phyloP scores from a whole-genome alignment of 345 rosid species.

The Bretschneidera sinensis region DNA sequence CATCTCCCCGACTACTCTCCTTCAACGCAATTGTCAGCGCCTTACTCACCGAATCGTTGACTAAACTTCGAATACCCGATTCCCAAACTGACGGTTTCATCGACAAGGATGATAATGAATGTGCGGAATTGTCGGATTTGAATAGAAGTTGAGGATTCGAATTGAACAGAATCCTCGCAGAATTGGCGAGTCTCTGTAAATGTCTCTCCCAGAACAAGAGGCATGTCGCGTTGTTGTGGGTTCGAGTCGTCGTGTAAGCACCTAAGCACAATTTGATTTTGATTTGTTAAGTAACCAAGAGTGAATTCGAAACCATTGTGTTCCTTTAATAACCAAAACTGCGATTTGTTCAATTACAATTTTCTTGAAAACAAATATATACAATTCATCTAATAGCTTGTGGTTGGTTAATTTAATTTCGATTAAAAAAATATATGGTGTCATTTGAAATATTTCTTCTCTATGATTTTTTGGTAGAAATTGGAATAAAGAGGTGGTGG shows the following conservation, averaged over 20 bases:
- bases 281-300: background rate
- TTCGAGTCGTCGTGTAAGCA: constrained; percentile 79
- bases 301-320: background rate
- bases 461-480: too few species aligned
- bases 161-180: constrained; percentile 44
- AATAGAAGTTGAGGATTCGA: constrained; percentile 47
- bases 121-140: constrained; percentile 9
- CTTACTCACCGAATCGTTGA: constrained; percentile 39
- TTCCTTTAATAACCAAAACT: too few species aligned
- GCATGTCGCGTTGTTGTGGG: constrained; percentile 43
- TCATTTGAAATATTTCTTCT: too few species aligned
- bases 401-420: too few species aligned
- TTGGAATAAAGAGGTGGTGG: too few species aligned
- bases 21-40: constrained; percentile 36
- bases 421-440: too few species aligned
- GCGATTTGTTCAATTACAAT: too few species aligned
- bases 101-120: constrained; percentile 4
- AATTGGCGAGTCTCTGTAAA: constrained; percentile 48
- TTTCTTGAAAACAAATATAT: too few species aligned
- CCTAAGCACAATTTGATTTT: constrained; percentile 29
- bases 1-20: constrained; percentile 32
- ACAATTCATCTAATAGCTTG: too few species aligned
- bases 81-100: constrained; percentile 30
- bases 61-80: constrained; percentile 34
- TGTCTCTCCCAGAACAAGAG: constrained; percentile 76